These are phyloP conservation scores for Candida palmyrensis DNA, from an alignment of 805 yeast genomes.

Conservation along the genomic window DNA sequence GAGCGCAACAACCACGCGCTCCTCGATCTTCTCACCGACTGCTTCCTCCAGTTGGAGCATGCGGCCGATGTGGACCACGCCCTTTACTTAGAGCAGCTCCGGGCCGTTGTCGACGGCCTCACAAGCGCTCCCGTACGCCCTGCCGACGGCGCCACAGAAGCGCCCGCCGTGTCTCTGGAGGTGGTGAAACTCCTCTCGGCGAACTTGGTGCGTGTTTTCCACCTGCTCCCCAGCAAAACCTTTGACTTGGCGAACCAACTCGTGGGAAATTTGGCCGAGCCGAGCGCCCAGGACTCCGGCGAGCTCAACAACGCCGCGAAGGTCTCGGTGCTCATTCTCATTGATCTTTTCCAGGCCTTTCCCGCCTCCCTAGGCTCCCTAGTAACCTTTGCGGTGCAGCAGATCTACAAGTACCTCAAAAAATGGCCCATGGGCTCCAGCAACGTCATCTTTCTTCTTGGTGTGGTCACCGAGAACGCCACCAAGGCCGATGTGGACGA, in stretches of 20 bases:
- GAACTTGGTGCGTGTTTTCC: constrained; percentile 20
- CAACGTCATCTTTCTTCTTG: constrained; percentile 25
- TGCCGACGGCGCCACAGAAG: not conserved
- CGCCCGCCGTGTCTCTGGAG: constrained; percentile 10
- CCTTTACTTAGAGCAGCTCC: constrained; percentile 1
- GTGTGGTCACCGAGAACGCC: constrained; percentile 27
- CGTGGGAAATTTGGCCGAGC: constrained; percentile 11
- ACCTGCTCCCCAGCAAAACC: constrained; percentile 26
- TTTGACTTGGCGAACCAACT: constrained; percentile 35
- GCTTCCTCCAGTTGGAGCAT: no score
- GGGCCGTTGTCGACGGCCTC: constrained; percentile 3
- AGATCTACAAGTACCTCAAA: constrained; percentile 35
- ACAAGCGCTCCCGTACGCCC: not conserved
- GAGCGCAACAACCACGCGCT: no score
- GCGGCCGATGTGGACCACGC: not conserved
- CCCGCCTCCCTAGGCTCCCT: constrained; percentile 34
- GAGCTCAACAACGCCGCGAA: constrained; percentile 14
- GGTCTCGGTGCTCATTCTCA: constrained; percentile 26
- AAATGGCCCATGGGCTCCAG: constrained; percentile 20
- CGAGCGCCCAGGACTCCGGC: constrained; percentile 17
- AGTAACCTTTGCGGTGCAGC: constrained; percentile 27
- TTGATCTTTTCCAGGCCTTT: constrained; percentile 31
- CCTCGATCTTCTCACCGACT: no score
- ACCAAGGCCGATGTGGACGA: constrained; percentile 36
- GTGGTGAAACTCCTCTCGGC: constrained; percentile 25